Conservation (phyloP, 139 green algal genomes). For the Eudorina sp. region DNA sequence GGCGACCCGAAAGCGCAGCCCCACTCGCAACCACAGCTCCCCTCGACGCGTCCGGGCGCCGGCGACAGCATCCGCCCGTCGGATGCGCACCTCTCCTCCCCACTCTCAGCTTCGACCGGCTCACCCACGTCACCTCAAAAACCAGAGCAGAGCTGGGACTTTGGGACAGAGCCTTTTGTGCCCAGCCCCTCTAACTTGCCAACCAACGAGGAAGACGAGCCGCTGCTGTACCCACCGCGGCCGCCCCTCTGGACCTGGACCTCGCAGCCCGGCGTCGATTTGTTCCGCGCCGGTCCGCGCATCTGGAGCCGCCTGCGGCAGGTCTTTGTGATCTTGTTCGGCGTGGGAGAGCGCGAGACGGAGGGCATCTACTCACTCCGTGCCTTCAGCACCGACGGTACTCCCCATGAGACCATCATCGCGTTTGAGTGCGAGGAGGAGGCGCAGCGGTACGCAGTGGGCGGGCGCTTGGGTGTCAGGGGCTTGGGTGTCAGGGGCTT, state of each 20-base stretch:
- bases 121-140: too few species aligned
- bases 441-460: constrained; percentile 68
- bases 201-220: constrained; percentile 1
- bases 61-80: not conserved
- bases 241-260: constrained; percentile 42
- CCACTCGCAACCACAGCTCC: not conserved
- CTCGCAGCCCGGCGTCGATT: constrained; percentile 49
- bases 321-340: constrained; percentile 87
- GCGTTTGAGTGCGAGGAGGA: constrained; percentile 85
- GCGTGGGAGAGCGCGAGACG: constrained; percentile 75
- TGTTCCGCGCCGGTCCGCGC: constrained; percentile 29
- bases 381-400: constrained; percentile 60
- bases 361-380: constrained; percentile 91
- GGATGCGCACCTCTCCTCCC: not conserved
- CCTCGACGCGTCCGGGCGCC: too few species aligned
- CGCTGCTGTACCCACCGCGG: not conserved
- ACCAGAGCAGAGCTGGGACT: constrained; percentile 2
- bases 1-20: not conserved
- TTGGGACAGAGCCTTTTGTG: constrained; percentile 13
- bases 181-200: constrained; percentile 41
- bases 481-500: too few species aligned
- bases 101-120: not conserved
- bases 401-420: constrained; percentile 89
- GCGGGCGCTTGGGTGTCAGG: too few species aligned
- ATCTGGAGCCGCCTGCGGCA: constrained; percentile 26